phyloP scores from a whole-genome alignment of 257 asterid species.

The Apocynum venetum region DNA sequence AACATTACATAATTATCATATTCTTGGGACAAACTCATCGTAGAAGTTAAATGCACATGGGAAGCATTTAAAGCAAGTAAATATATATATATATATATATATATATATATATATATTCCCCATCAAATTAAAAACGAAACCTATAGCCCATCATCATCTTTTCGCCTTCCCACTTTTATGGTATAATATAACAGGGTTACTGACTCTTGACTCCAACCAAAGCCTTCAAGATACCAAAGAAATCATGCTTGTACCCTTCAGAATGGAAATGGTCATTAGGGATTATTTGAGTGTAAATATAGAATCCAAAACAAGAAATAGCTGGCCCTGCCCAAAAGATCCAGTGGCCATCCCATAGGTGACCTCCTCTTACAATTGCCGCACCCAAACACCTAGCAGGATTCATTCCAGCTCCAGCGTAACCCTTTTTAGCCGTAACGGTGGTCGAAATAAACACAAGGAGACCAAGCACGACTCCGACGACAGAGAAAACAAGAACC shows the following conservation, averaged over 20 bases:
- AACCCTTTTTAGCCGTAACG: constrained; percentile 49
- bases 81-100: too few species aligned
- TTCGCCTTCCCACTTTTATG: background rate
- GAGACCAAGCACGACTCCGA: constrained; percentile 57
- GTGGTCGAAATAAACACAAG: constrained; percentile 60
- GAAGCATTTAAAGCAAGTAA: too few species aligned
- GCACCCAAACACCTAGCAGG: constrained; percentile 83
- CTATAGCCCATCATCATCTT: too few species aligned
- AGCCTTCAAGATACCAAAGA: constrained; percentile 39
- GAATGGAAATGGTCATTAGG: constrained; percentile 52
- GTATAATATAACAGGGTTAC: background rate
- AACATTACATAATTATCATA: too few species aligned
- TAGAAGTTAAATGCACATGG: too few species aligned
- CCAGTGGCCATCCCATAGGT: constrained; percentile 78
- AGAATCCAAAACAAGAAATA: constrained; percentile 50
- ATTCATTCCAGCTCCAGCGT: constrained; percentile 73
- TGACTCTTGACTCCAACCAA: constrained; percentile 12
- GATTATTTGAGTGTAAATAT: constrained; percentile 58
- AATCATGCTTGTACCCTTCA: constrained; percentile 57
- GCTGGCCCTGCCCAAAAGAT: constrained; percentile 74
- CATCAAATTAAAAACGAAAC: too few species aligned
- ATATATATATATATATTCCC: too few species aligned
- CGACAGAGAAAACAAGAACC: constrained; percentile 33
- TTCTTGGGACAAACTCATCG: too few species aligned
- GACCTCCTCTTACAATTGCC: constrained; percentile 70